These are phyloP conservation scores for Capronia americana DNA, from an alignment of 2,329 filamentous ascomycete genomes.

Conservation along the genomic window DNA sequence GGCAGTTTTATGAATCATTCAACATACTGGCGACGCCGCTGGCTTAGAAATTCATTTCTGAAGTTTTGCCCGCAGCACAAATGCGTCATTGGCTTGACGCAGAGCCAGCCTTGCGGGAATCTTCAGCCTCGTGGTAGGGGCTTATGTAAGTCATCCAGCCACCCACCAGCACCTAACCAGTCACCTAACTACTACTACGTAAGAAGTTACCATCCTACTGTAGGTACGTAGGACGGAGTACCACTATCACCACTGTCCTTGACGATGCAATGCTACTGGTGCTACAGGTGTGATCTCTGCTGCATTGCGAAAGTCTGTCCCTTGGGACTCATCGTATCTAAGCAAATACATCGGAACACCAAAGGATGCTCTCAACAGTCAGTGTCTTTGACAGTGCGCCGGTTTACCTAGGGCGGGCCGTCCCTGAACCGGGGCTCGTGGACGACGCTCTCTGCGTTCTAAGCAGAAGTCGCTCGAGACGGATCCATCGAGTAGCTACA, in stretches of 20 bases:
- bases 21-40: constrained; percentile 7
- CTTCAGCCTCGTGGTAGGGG: constrained; percentile 6
- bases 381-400: background rate
- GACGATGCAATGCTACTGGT: background rate
- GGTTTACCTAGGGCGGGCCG: background rate
- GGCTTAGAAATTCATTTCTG: constrained; percentile 26
- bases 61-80: constrained; percentile 11
- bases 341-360: background rate
- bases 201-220: no score
- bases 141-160: background rate
- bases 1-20: background rate
- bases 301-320: background rate
- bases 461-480: background rate
- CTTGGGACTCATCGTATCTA: background rate
- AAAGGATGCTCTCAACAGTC: background rate
- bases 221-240: background rate
- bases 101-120: background rate
- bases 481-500: background rate
- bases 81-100: constrained; percentile 13
- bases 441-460: background rate
- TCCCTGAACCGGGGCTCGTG: background rate
- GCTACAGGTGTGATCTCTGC: background rate
- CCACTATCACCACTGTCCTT: background rate
- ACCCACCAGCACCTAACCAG: no score
- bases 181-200: no score